Base-by-base conservation (phyloP, 495 filamentous ascomycete genomes). In the Cercophora sp. region DNA sequence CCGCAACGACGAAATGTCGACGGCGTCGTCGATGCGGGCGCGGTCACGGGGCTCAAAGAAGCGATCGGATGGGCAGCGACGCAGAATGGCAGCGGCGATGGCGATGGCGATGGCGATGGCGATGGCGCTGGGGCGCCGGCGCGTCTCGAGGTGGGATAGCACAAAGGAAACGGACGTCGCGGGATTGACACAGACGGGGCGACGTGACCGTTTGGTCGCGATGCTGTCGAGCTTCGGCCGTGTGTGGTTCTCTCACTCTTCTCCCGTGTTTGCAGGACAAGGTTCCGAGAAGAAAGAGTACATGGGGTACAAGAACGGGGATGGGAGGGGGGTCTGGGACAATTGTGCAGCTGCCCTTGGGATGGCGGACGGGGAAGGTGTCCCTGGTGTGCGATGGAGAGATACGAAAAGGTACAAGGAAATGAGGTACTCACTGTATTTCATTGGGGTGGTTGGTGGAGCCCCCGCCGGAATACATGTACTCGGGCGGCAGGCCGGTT, bases 381-480 rank as follows among this genome's bases (percentile, higher is more conserved):
- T 48, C 57, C 51, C 46, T 52, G 46, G 53, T 20, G 50, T 42
- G 51, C 39, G 51, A 55, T 31, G 56, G 34, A 18, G 48, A 58
- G 66, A 66, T 65, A 73, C 65, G 53, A 66, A 65, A 63, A 59
- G 66, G 66, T 69, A 74, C 70, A 70, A 72, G 57, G 50, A 63
- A 56, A 64, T 39, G 48, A 71, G 63, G 71, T 76, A 78, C 75
- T 75, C 60, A 78, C 75, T 78, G 75, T 57, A 76, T 64, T 53
- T 75, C 73, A 60, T 69, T 72, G 44, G 71, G 57, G 58, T 74
- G 70, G 65, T 65, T 70, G 59, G 70, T 69, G 71, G 73, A 71
- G 71, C 65, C 70, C 54, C 19, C 40, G 19, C 22, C 19, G 29
- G 60, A 60, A 68, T 73, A 73, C 41, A 76, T 50, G 68, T 76